phyloP scores from a whole-genome alignment of 192 early-diverging fungal species.

The Coemansia sp. region DNA sequence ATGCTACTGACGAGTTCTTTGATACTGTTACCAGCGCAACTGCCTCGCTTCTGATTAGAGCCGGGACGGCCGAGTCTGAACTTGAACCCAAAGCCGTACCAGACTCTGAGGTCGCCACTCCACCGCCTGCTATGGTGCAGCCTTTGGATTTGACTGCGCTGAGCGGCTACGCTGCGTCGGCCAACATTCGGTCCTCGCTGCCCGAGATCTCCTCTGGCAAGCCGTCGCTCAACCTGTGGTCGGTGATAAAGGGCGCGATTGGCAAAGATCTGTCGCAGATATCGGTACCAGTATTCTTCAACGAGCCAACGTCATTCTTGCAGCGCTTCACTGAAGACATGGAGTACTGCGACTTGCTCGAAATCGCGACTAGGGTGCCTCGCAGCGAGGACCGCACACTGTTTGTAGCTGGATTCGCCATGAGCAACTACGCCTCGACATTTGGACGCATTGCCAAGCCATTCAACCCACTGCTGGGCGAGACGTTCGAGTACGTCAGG shows the following conservation, averaged over 20 bases:
- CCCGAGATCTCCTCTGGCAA: constrained; percentile 52
- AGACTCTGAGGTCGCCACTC: not conserved
- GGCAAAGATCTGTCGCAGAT: constrained; percentile 84
- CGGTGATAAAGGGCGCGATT: constrained; percentile 83
- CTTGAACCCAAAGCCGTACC: not conserved
- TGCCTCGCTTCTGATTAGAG: constrained; percentile 12
- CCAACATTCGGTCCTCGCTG: constrained; percentile 48
- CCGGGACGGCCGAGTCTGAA: not conserved
- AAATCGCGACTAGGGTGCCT: constrained; percentile 64
- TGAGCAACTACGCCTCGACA: constrained; percentile 84
- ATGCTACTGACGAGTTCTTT: constrained; percentile 66
- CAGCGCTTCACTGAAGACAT: constrained; percentile 86
- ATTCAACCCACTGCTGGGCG: constrained; percentile 88
- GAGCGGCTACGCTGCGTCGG: constrained; percentile 36
- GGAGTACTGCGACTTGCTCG: constrained; percentile 81
- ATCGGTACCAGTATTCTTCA: constrained; percentile 86
- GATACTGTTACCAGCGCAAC: constrained; percentile 58
- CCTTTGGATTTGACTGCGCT: constrained; percentile 37
- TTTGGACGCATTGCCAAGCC: constrained; percentile 82
- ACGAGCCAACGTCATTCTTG: constrained; percentile 83
- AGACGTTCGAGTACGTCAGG: constrained; percentile 84
- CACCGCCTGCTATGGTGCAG: not conserved
- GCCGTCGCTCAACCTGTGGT: constrained; percentile 80
- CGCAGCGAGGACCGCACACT: constrained; percentile 67
- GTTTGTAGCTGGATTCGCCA: constrained; percentile 83